Conservation (phyloP, 257 asterid species). For the Solanum tarijense region DNA sequence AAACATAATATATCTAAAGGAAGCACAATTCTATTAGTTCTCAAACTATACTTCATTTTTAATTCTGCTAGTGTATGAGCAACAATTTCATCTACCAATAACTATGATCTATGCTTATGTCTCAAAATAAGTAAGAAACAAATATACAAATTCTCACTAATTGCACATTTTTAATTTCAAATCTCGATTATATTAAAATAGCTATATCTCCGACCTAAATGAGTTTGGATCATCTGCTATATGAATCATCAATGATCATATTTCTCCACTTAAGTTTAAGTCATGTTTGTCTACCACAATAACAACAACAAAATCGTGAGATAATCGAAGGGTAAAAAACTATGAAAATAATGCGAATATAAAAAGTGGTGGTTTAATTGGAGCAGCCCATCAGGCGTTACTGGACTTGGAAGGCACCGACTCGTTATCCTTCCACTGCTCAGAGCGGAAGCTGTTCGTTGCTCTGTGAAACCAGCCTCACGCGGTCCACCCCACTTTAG, state of each 20-base stretch:
- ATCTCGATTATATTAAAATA: no score
- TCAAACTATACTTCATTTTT: background rate
- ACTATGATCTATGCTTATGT: background rate
- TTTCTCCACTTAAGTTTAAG: background rate
- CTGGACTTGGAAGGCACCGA: background rate
- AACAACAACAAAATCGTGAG: no score
- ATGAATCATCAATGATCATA: background rate
- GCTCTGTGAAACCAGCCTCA: background rate
- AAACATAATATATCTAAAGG: no score
- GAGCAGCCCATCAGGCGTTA: background rate
- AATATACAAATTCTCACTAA: background rate
- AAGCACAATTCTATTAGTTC: no score
- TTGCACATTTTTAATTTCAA: no score
- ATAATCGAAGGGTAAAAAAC: no score
- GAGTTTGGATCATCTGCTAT: no score
- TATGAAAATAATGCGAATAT: no score
- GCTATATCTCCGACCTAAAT: background rate
- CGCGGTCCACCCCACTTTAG: rapidly evolving
- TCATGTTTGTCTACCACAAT: background rate
- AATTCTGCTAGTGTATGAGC: background rate
- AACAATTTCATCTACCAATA: no score
- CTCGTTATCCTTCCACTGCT: background rate
- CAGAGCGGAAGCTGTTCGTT: background rate
- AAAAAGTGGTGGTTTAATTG: background rate
- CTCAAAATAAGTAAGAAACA: background rate